phyloP scores from a whole-genome alignment of 228 moss, liverwort and hornwort species.

The Sphagnum fallax region DNA sequence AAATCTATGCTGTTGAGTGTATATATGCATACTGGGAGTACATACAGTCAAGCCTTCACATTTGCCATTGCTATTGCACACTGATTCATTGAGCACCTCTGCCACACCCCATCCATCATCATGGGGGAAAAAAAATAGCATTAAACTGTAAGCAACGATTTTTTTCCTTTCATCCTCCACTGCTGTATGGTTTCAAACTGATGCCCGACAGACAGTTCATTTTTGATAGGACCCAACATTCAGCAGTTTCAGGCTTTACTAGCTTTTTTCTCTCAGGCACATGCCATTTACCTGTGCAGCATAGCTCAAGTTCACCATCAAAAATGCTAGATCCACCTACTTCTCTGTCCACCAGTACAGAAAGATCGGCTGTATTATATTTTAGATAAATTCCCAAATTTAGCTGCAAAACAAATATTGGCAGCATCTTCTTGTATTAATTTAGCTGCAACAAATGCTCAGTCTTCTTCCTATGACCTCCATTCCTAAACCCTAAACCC shows the following conservation, averaged over 20 bases:
- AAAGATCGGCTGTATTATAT: conserved; percentile 58
- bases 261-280: background rate
- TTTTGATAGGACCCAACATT: background rate
- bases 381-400: conserved; percentile 81
- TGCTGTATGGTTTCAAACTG: no score
- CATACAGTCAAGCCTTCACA: conserved; percentile 89
- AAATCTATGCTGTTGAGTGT: no score
- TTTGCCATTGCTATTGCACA: conserved; percentile 44
- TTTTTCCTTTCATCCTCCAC: no score
- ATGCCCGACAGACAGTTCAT: no score
- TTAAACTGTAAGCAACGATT: no score
- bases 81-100: conserved; percentile 76
- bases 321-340: conserved; percentile 73
- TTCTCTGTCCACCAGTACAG: conserved; percentile 89
- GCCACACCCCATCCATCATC: conserved; percentile 79
- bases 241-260: background rate
- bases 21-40: background rate
- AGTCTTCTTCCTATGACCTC: no score
- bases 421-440: no score
- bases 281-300: conserved; percentile 65
- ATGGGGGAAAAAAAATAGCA: conserved; percentile 1
- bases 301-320: conserved; percentile 86
- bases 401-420: conserved; percentile 26
- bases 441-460: no score
- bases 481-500: no score